Percentiles rank a stretch among this genome's conserved stretches.
Evolutionary conservation across 2,329 filamentous ascomycete species (phyloP).

Genomic region (Cladophialophora yegresii): DNA sequence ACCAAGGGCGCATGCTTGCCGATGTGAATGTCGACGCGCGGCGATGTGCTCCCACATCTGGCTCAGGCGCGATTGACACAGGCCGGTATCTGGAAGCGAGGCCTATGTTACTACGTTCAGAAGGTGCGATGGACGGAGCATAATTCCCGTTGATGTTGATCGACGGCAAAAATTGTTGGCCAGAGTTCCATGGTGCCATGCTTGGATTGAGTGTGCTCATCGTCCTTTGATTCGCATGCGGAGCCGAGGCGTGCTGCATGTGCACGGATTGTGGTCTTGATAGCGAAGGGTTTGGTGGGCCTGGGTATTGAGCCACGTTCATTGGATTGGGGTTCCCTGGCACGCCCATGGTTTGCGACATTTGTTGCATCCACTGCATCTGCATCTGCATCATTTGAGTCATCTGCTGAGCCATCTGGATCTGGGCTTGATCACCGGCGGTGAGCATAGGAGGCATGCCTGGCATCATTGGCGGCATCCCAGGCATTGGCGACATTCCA

Average conservation of each 20-base stretch:
- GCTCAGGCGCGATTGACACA: constrained; percentile 64
- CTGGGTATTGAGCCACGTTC: constrained; percentile 26
- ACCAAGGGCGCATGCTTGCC: constrained; percentile 43
- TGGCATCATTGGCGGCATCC: constrained; percentile 25
- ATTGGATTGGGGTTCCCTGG: constrained; percentile 31
- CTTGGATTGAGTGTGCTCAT: constrained; percentile 82
- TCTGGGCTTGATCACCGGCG: constrained; percentile 70
- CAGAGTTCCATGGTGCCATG: constrained; percentile 44
- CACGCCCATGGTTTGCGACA: constrained; percentile 64
- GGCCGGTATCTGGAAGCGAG: constrained; percentile 87
- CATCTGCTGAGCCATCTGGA: constrained; percentile 83
- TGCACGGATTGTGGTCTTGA: constrained; percentile 30
- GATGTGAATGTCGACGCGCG: constrained; percentile 43
- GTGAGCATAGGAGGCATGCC: constrained; percentile 48
- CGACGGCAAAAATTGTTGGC: constrained; percentile 42
- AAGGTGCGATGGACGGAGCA: constrained; percentile 88
- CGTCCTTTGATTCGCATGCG: constrained; percentile 58
- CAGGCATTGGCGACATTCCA: constrained; percentile 22
- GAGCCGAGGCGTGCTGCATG: constrained; percentile 32
- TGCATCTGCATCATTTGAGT: constrained; percentile 89
- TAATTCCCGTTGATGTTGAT: constrained; percentile 55
- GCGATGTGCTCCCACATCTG: constrained; percentile 20
- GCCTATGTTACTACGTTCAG: constrained; percentile 91
- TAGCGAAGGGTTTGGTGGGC: constrained; percentile 4
- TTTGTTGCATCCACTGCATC: constrained; percentile 84